These are phyloP conservation scores for Nyctanthes arbortristis DNA, from an alignment of 257 asterid species.

Conservation along the genomic window DNA sequence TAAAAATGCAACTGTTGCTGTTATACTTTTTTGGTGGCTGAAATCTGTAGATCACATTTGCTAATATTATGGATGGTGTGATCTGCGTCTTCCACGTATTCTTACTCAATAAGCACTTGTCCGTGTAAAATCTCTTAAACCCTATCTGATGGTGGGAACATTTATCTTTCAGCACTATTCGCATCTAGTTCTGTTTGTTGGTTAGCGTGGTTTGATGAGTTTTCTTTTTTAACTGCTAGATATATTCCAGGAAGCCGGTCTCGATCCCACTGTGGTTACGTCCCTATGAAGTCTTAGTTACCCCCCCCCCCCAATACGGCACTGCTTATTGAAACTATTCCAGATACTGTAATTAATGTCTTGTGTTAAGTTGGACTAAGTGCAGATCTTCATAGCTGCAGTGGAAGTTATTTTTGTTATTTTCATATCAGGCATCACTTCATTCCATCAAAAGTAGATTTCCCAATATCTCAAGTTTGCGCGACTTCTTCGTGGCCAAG, in stretches of 20 bases:
- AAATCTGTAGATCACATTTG: neutral
- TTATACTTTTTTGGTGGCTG: neutral
- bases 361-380: conserved; percentile 15
- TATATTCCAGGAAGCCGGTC: conserved; percentile 99
- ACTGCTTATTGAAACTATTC: conserved; percentile 97
- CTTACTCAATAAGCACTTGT: neutral
- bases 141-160: neutral
- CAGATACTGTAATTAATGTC: conserved; percentile 88
- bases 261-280: conserved; percentile 98
- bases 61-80: neutral
- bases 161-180: neutral
- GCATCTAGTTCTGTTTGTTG: neutral
- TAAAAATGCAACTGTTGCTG: neutral
- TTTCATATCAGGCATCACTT: conserved; percentile 73
- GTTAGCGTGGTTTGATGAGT: conserved; percentile 16
- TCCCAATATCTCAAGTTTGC: conserved; percentile 80
- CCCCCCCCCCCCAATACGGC: conserved; percentile 97
- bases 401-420: conserved; percentile 10
- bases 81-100: neutral
- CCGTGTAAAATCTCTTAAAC: neutral
- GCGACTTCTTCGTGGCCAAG: conserved; percentile 90
- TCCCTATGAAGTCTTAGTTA: conserved; percentile 93
- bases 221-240: conserved; percentile 55
- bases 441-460: conserved; percentile 96
- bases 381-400: conserved; percentile 10